phyloP scores from a whole-genome alignment of 768 basidiomycete genomes.

The Candolleomyces aberdarensis region DNA sequence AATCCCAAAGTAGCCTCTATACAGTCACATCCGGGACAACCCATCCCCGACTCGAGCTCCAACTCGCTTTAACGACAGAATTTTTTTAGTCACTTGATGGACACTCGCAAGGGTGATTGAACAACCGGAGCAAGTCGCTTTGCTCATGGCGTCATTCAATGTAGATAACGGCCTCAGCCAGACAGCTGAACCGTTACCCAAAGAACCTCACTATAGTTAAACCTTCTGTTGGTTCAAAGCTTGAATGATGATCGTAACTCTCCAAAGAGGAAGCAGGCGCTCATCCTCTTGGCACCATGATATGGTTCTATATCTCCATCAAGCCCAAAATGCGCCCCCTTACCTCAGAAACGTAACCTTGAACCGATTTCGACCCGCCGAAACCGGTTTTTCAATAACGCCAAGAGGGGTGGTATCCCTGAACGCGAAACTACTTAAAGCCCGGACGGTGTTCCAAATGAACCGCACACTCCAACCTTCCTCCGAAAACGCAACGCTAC shows the following conservation, averaged over 20 bases:
- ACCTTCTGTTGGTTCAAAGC: neutral
- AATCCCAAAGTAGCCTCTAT: no score
- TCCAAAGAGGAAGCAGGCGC: neutral
- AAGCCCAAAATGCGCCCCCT: neutral
- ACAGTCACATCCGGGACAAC: no score
- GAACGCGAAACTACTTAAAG: constrained; percentile 1
- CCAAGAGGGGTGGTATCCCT: neutral
- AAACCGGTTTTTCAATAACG: neutral
- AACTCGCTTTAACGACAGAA: no score
- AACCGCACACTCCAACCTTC: neutral
- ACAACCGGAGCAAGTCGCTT: no score
- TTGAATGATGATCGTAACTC: neutral
- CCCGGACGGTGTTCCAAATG: neutral
- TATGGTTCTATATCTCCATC: constrained; percentile 2
- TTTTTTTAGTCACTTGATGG: no score
- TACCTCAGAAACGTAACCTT: constrained; percentile 6
- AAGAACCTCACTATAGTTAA: no score
- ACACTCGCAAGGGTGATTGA: no score
- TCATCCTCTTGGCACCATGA: constrained; percentile 8
- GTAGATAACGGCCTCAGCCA: no score
- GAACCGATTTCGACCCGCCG: constrained; percentile 7
- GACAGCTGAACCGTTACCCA: no score
- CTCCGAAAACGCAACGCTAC: neutral
- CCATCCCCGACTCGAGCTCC: no score
- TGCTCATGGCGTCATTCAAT: no score